Evolutionary conservation across 2,329 filamentous ascomycete species (phyloP), one percentile per base, ranked within the genome.

Genomic region (Penicillium sp.): DNA sequence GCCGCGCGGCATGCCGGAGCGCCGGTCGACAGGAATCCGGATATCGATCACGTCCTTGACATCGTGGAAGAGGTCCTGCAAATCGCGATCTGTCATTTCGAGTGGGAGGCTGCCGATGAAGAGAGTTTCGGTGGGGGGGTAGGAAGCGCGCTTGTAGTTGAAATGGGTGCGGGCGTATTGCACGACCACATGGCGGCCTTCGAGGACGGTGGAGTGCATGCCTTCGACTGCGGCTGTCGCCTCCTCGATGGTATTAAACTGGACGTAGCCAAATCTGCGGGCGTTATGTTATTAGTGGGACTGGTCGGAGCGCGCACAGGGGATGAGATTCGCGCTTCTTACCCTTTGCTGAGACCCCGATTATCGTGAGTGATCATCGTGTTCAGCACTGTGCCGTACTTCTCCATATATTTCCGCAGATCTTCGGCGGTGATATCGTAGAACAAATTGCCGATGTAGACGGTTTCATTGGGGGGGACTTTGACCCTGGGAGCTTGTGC

Each of bases 21-120:
- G 84, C 69, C 90, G 86, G 78, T 96, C 92, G 69, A 95, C 89
- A 55, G 92, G 90, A 58, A 96, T 89, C 62, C 93, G 87, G 52
- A 96, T 87, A 70, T 93, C 90, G 57, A 84, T 79, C 52, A 94
- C 84, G 74, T 91, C 89, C 53, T 84, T 80, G 61, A 96, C 81
- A 26, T 86, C 83, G 60, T 83, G 81, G 84, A 96, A 94, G 28
- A 96, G 78, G 56, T 87, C 83, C 78, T 93, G 93, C 57, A 97
- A 82, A 71, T 96, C 92, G 57, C 86, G 85, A 72, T 96, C 92
- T 8, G 89, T 90, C 80, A 93, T 89, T 78, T 96, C 90, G 73
- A 90, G 95, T 11, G 91, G 88, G 78, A 97, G 87, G 80, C 95
- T 95, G 67, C 92, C 92, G 68, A 97, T 85, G 81, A 90, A 96